Evolutionary conservation across 169 alveolate genomes (phyloP).

Genomic region (Plasmodium cynomolgi): DNA sequence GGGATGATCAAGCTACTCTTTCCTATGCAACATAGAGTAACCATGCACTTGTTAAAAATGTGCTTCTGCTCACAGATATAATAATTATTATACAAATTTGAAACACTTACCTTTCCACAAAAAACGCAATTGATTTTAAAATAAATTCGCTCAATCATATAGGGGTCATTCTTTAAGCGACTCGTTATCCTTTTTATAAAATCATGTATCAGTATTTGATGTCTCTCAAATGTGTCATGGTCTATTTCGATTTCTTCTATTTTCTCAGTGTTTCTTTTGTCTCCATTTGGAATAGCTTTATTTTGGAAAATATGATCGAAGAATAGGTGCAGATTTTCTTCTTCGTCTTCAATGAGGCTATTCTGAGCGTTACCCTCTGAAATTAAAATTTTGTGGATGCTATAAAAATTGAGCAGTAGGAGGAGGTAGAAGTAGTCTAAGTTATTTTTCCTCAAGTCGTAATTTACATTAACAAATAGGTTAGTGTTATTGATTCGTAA

Average conservation of each 20-base stretch:
- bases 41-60: conserved; percentile 67
- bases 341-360: not conserved
- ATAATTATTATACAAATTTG: conserved; percentile 67
- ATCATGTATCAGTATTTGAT: conserved; percentile 5
- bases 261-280: not conserved
- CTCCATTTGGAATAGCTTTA: not conserved
- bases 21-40: conserved; percentile 52
- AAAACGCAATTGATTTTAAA: conserved; percentile 44
- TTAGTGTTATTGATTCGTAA: conserved; percentile 63
- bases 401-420: conserved; percentile 39
- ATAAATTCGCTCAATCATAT: conserved; percentile 24
- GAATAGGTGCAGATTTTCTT: not conserved
- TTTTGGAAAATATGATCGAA: not conserved
- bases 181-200: not conserved
- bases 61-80: conserved; percentile 59
- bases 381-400: not conserved
- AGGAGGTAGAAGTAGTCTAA: conserved; percentile 52
- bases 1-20: conserved; percentile 57
- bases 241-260: not conserved
- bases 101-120: conserved; percentile 29
- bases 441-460: conserved; percentile 41
- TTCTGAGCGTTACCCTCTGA: not conserved
- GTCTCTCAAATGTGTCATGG: not conserved
- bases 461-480: conserved; percentile 13
- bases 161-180: not conserved